Evolutionary conservation across 192 early-diverging fungal genomes (phyloP).

Genomic region (Linnemannia zychae): DNA sequence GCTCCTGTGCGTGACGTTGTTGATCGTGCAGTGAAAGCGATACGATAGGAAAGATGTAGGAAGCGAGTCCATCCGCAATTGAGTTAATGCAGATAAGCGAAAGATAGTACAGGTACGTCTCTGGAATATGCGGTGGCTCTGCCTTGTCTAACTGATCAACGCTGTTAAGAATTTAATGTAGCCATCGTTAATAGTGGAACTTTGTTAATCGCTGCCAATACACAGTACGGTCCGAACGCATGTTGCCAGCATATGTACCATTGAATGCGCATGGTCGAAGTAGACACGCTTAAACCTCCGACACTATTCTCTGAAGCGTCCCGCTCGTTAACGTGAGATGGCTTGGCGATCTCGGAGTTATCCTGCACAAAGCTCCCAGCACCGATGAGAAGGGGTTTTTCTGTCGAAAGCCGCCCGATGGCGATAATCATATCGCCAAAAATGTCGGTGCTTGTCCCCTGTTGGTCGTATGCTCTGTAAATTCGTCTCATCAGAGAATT

Average conservation of each 20-base stretch:
- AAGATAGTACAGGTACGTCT: constrained; percentile 88
- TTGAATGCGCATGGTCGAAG: constrained; percentile 77
- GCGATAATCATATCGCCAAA: constrained; percentile 86
- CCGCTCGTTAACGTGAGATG: constrained; percentile 19
- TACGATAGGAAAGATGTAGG: constrained; percentile 72
- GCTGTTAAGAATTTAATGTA: constrained; percentile 41
- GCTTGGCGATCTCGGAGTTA: constrained; percentile 22
- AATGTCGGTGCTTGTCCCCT: constrained; percentile 79
- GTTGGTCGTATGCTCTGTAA: constrained; percentile 83
- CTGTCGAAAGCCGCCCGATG: constrained; percentile 79
- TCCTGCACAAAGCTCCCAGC: constrained; percentile 56
- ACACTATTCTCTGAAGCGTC: constrained; percentile 24
- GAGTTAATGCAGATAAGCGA: constrained; percentile 78
- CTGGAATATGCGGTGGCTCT: constrained; percentile 90
- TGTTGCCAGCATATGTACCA: constrained; percentile 62
- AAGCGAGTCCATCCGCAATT: constrained; percentile 80
- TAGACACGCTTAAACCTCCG: constrained; percentile 59
- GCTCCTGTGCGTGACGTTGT: constrained; percentile 37
- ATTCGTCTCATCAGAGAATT: constrained; percentile 73
- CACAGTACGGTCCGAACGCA: not conserved
- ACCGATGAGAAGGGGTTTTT: constrained; percentile 73
- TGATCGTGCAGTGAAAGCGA: constrained; percentile 56
- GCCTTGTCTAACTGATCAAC: constrained; percentile 95
- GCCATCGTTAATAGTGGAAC: not conserved
- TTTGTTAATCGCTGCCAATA: not conserved